A percentile compares a stretch with the other conserved stretches of the same genome.
Evolutionary conservation across 2,329 filamentous ascomycete species (phyloP).

Genomic region (Tolypocladium cylindrosporum): DNA sequence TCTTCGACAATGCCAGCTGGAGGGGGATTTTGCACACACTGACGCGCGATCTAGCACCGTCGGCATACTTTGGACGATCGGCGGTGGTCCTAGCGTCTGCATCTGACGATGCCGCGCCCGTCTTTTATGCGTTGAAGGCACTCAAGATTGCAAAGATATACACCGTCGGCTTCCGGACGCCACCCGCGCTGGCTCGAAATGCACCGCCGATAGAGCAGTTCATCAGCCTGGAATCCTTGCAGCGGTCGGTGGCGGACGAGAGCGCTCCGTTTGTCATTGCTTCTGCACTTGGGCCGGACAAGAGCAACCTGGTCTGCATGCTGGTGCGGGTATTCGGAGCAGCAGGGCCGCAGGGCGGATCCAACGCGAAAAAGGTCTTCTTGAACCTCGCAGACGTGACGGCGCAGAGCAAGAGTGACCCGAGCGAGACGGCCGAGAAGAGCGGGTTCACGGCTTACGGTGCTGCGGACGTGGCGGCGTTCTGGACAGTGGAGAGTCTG

Average conservation of each 20-base stretch:
- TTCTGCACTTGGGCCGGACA: conserved; percentile 68
- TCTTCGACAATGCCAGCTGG: conserved; percentile 79
- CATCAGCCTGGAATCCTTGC: conserved; percentile 59
- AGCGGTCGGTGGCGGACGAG: conserved; percentile 35
- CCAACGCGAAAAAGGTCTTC: conserved; percentile 57
- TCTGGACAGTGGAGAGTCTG: conserved; percentile 75
- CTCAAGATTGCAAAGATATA: conserved; percentile 71
- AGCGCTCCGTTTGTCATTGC: conserved; percentile 70
- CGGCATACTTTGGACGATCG: conserved; percentile 65
- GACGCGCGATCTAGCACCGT: conserved; percentile 72
- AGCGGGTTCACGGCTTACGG: conserved; percentile 74
- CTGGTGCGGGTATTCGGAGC: conserved; percentile 61
- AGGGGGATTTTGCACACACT: conserved; percentile 75
- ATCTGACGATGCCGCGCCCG: conserved; percentile 65
- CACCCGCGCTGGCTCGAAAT: conserved; percentile 50
- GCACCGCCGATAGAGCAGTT: conserved; percentile 66
- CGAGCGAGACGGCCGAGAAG: conserved; percentile 58
- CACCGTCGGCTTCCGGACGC: conserved; percentile 69
- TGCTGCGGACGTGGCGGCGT: conserved; percentile 69
- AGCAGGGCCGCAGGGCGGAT: conserved; percentile 17
- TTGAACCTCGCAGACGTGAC: conserved; percentile 61
- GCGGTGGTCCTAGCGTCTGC: conserved; percentile 66
- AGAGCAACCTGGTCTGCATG: conserved; percentile 68
- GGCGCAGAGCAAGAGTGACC: conserved; percentile 49
- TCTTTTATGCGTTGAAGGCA: conserved; percentile 69